A percentile compares a stretch with the other conserved stretches of the same genome.
Evolutionary conservation across 805 yeast species (phyloP).

Genomic region (Vanderwaltozyma verrucispora): DNA sequence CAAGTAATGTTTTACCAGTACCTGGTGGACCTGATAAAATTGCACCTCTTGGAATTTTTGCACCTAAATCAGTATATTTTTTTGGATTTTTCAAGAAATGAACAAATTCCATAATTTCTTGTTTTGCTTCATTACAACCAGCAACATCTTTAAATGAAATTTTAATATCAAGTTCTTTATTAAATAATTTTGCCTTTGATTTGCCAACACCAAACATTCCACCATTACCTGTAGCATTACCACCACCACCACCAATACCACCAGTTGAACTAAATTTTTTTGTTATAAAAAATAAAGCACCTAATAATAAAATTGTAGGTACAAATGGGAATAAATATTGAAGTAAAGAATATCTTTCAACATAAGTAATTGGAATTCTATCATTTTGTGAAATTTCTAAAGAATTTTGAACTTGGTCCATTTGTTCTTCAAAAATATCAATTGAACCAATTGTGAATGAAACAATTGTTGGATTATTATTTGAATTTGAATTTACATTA

Average conservation of each 20-base stretch:
- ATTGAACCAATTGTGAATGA: conserved; percentile 83
- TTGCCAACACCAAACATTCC: conserved; percentile 88
- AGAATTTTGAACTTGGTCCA: conserved; percentile 61
- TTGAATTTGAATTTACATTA: conserved; percentile 16
- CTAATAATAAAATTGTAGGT: conserved; percentile 73
- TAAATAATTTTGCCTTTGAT: conserved; percentile 82
- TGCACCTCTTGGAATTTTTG: conserved; percentile 97
- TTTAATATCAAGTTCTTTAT: conserved; percentile 83
- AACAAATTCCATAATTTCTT: conserved; percentile 96
- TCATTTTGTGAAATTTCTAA: conserved; percentile 57
- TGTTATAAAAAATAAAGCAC: conserved; percentile 47
- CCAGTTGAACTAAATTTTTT: conserved; percentile 22
- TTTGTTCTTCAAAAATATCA: conserved; percentile 73
- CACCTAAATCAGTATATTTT: conserved; percentile 88
- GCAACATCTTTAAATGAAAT: conserved; percentile 91
- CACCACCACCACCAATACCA: not conserved
- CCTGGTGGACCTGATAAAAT: conserved; percentile 98
- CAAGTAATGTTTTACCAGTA: conserved; percentile 94
- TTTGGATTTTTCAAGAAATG: conserved; percentile 82
- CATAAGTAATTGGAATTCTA: conserved; percentile 68
- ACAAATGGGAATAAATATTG: conserved; percentile 58
- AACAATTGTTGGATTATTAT: conserved; percentile 34
- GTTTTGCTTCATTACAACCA: conserved; percentile 94
- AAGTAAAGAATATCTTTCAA: conserved; percentile 55
- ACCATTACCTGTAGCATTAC: conserved; percentile 42